Conservation (phyloP, 73 alveolate genomes). For the Diophrys sp. region DNA sequence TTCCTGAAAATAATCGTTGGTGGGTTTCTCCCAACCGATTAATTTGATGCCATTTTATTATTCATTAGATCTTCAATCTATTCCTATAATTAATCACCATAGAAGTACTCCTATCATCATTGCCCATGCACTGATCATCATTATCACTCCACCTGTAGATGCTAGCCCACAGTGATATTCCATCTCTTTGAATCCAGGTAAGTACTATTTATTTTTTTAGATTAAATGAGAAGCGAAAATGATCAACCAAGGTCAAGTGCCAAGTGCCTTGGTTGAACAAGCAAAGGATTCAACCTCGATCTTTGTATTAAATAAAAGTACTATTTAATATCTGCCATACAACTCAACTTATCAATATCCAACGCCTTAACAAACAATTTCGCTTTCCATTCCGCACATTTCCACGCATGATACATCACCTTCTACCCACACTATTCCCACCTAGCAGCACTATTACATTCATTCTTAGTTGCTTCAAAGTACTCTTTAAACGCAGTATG, state of each 20-base stretch:
- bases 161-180: background rate
- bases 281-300: no score
- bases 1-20: background rate
- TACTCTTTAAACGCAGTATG: constrained; percentile 21
- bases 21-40: no score
- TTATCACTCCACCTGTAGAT: background rate
- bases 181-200: background rate
- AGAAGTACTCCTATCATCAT: background rate
- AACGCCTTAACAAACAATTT: background rate
- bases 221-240: no score
- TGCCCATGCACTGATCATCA: background rate
- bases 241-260: no score
- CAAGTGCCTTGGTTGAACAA: no score
- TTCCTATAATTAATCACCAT: background rate
- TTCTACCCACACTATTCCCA: constrained; percentile 33
- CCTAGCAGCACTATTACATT: constrained; percentile 41
- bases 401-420: constrained; percentile 15
- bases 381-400: constrained; percentile 20
- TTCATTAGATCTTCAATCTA: no score
- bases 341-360: background rate
- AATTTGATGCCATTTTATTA: no score
- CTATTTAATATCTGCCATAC: background rate
- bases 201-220: no score
- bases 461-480: constrained; percentile 33
- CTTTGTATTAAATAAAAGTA: no score